A percentile compares a stretch with the other conserved stretches of the same genome.
These are phyloP conservation scores for Hanseniaspora valbyensis DNA, from an alignment of 805 yeast genomes.

Conservation along the genomic window DNA sequence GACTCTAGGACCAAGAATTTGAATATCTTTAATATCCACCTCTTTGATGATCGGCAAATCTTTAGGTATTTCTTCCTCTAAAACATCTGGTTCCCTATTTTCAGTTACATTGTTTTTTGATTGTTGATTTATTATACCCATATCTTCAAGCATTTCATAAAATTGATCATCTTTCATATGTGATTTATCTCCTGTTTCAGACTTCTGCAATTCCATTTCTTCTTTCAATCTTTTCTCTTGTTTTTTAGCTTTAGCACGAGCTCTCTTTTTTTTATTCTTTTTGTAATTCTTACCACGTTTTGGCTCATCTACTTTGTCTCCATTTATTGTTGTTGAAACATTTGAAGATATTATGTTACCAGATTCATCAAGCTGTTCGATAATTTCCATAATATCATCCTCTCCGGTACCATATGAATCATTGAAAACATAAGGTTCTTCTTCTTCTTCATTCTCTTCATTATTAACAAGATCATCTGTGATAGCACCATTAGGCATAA, in stretches of 20 bases:
- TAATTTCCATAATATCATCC: conserved; percentile 44
- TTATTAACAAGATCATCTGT: not conserved
- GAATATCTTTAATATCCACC: conserved; percentile 15
- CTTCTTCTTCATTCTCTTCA: conserved; percentile 19
- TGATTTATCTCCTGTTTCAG: too few species aligned
- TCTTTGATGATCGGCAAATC: conserved; percentile 16
- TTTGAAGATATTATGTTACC: conserved; percentile 27
- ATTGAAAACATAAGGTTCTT: conserved; percentile 8
- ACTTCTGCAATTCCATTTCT: not conserved
- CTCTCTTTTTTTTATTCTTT: conserved; percentile 11
- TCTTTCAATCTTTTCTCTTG: not conserved
- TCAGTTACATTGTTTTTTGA: conserved; percentile 4
- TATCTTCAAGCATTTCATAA: conserved; percentile 7
- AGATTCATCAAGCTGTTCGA: conserved; percentile 56
- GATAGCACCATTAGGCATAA: too few species aligned
- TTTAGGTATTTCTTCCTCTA: not conserved
- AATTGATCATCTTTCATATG: conserved; percentile 8
- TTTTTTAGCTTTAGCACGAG: not conserved
- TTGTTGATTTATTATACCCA: conserved; percentile 2
- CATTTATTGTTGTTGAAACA: not conserved
- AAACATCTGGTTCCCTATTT: not conserved
- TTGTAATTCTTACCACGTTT: conserved; percentile 11
- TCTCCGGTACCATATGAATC: conserved; percentile 15
- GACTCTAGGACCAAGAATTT: conserved; percentile 12
- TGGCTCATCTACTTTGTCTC: not conserved